Base-by-base conservation (phyloP, 208 protist species). In the Angomonas deanei region DNA sequence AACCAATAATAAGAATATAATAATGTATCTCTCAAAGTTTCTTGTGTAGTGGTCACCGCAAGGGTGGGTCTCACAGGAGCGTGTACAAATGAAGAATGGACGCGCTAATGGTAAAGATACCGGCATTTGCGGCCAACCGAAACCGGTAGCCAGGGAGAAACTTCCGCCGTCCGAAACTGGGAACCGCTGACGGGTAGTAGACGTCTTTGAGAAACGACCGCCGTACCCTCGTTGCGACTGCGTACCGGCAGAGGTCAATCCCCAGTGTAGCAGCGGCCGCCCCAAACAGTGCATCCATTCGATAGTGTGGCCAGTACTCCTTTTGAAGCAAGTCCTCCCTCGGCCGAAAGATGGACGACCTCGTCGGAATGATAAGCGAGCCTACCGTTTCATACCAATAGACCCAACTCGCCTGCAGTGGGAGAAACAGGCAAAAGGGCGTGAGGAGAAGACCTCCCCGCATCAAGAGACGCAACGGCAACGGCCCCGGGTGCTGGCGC, bases 371-470 rank as follows among this genome's bases (percentile, higher is more conserved):
- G 50, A 94, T 78, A 54, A 83, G 77, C 10, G 88, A 73, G 15
- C 81, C 80, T 0, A 67, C 53, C 0, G 82, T 91, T 61, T 94
- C 88, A 65, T 88, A 92, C 83, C 84, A 91, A 0, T 63, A 64
- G 28, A 92, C 60, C 80, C 85, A 94, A 46, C 57, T 84, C 3
- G 64, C 82, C 19, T 82, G 79, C 15, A 78, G 81, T 3, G 88
- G 85, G 24, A 92, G 53, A 50, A 91, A 26, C 21, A 84, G 23
- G 1, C 53, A 55, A 23, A 76, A 33, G 0, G 88, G 85, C 0
- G 72, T 46, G 15, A 90, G 55, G 2, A 64, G 53, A 1, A 86
- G 13, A 21, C 46, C 42, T 0, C 85, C 83, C 10, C 52, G 42
- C 32, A 77, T 67, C 2, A 92, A 67, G 24, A 57, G 52, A 21